Evolutionary conservation across 108 stramenopile species (phyloP).

Genomic region (Cyclotella sp.): DNA sequence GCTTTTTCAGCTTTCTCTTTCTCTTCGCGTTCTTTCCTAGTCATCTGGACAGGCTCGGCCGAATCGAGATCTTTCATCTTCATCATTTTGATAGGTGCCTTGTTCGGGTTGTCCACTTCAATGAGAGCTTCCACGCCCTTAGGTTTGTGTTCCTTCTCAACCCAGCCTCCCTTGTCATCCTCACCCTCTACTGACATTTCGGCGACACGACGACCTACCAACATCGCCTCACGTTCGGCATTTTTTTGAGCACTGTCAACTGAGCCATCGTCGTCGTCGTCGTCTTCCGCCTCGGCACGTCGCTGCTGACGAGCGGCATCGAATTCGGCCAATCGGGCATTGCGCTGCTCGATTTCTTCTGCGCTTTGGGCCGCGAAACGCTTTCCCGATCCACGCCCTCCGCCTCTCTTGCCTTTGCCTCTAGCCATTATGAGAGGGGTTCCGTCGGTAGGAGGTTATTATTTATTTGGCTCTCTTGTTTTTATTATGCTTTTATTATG

Average conservation of each 20-base stretch:
- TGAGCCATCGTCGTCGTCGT: conserved; percentile 54
- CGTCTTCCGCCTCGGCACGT: conserved; percentile 76
- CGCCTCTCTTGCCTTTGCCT: conserved; percentile 76
- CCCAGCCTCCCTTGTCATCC: conserved; percentile 49
- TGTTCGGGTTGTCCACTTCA: conserved; percentile 59
- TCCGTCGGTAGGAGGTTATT: too few relatives aligned
- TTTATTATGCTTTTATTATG: background rate
- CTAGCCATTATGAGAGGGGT: conserved; percentile 59
- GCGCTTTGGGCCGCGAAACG: conserved; percentile 81
- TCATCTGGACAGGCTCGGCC: conserved; percentile 35
- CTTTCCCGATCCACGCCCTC: conserved; percentile 69
- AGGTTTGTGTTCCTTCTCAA: conserved; percentile 52
- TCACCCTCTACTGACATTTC: conserved; percentile 53
- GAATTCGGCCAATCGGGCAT: conserved; percentile 78
- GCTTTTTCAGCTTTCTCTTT: conserved; percentile 61
- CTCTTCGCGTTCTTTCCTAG: conserved; percentile 63
- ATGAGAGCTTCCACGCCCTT: conserved; percentile 56
- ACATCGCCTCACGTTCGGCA: conserved; percentile 53
- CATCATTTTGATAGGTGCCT: conserved; percentile 37
- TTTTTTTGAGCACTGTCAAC: conserved; percentile 49
- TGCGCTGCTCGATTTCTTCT: conserved; percentile 89
- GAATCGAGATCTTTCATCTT: conserved; percentile 52
- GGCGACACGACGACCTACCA: conserved; percentile 53
- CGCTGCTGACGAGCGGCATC: conserved; percentile 76
- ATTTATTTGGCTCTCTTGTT: background rate